Evolutionary conservation across 2,329 filamentous ascomycete genomes (phyloP).

Genomic region (Fusarium continuum): DNA sequence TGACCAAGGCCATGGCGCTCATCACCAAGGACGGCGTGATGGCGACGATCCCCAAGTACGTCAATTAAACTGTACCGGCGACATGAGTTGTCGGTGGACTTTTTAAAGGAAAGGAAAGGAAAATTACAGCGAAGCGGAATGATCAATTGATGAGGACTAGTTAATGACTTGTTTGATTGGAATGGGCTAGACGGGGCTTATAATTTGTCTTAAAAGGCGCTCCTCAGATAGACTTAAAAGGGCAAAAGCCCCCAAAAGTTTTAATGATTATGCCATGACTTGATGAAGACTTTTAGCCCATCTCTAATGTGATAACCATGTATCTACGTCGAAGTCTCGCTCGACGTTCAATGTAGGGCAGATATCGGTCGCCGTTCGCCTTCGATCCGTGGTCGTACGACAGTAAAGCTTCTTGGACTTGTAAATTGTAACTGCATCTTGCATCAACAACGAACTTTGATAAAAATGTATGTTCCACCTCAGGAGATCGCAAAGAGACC

Average conservation of each 20-base stretch:
- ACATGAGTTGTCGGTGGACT: not conserved
- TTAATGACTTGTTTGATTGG: slow-evolving; percentile 22
- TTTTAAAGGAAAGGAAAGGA: not conserved
- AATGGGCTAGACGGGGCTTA: not conserved
- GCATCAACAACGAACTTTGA: too few relatives aligned
- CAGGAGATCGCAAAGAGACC: too few relatives aligned
- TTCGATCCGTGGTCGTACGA: too few relatives aligned
- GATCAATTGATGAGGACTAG: not conserved
- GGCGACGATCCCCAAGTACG: slow-evolving; percentile 60
- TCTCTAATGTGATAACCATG: not conserved
- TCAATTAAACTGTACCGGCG: slow-evolving; percentile 38
- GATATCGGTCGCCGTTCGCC: too few relatives aligned
- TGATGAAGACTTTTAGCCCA: not conserved
- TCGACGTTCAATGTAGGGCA: too few relatives aligned
- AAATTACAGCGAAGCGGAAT: slow-evolving; percentile 18
- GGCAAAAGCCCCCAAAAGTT: slow-evolving; percentile 25
- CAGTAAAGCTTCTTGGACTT: too few relatives aligned
- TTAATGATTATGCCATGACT: slow-evolving; percentile 30
- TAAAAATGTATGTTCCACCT: too few relatives aligned
- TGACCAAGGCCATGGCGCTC: slow-evolving; percentile 57
- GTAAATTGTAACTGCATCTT: too few relatives aligned
- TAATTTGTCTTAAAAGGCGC: slow-evolving; percentile 1
- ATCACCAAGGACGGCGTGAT: slow-evolving; percentile 58
- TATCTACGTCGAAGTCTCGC: too few relatives aligned
- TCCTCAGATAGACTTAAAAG: slow-evolving; percentile 21